phyloP scores from a whole-genome alignment of 2,329 filamentous ascomycete species.

The Colletotrichum shisoi region DNA sequence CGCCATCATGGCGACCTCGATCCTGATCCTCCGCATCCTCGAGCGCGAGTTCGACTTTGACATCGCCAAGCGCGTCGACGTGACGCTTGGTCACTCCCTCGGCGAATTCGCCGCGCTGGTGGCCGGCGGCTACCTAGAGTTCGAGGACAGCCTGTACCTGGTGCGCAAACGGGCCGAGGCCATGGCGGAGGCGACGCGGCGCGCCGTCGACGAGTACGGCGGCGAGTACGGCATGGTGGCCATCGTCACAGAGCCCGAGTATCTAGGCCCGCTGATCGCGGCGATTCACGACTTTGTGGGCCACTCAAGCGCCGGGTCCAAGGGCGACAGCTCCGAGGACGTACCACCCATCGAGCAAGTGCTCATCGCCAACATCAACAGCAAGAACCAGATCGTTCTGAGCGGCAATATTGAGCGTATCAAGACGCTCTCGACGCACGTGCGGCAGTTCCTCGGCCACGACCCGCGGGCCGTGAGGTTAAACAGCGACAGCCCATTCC shows the following conservation, averaged over 20 bases:
- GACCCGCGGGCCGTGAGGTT: constrained; percentile 87
- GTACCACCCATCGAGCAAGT: constrained; percentile 84
- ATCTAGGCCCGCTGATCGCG: constrained; percentile 72
- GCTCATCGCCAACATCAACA: constrained; percentile 91
- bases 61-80: constrained; percentile 74
- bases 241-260: constrained; percentile 83
- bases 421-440: constrained; percentile 79
- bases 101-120: constrained; percentile 94
- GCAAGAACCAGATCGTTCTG: constrained; percentile 93
- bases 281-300: constrained; percentile 83
- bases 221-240: constrained; percentile 95
- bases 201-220: constrained; percentile 71
- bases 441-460: constrained; percentile 88
- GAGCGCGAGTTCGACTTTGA: constrained; percentile 85
- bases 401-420: constrained; percentile 87
- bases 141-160: constrained; percentile 78
- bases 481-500: constrained; percentile 88
- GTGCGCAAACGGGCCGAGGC: constrained; percentile 80
- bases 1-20: constrained; percentile 93
- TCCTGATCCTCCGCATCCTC: constrained; percentile 86
- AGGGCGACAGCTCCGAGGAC: constrained; percentile 72
- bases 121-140: constrained; percentile 79
- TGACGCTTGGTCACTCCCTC: constrained; percentile 87
- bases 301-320: constrained; percentile 69
- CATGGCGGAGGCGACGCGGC: constrained; percentile 79